phyloP scores from a whole-genome alignment of 768 basidiomycete genomes.

The Agaricus bisporus region DNA sequence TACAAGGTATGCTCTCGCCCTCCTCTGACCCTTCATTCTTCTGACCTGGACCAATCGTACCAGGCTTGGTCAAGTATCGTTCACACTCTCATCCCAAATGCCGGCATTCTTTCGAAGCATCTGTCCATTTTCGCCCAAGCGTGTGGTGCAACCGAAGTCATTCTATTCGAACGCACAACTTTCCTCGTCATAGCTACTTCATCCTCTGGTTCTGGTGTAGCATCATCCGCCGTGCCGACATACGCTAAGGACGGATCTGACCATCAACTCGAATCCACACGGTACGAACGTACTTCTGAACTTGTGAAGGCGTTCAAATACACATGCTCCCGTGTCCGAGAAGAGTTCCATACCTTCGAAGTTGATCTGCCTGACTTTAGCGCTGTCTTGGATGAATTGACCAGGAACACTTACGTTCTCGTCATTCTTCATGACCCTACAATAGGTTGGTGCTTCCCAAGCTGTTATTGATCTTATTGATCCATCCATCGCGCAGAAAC shows the following conservation, averaged over 20 bases:
- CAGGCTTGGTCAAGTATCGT: slow-evolving; percentile 99
- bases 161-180: slow-evolving; percentile 95
- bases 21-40: slow-evolving; percentile 1
- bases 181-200: slow-evolving; percentile 96
- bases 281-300: slow-evolving; percentile 86
- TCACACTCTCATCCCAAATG: slow-evolving; percentile 93
- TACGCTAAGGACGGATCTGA: slow-evolving; percentile 21
- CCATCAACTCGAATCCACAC: slow-evolving; percentile 55
- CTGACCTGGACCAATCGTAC: slow-evolving; percentile 1
- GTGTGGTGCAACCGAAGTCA: slow-evolving; percentile 88
- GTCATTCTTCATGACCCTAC: slow-evolving; percentile 85
- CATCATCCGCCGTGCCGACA: slow-evolving; percentile 21
- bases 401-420: slow-evolving; percentile 88
- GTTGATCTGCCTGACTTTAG: slow-evolving; percentile 84
- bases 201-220: slow-evolving; percentile 33
- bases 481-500: slow-evolving; percentile 50
- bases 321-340: slow-evolving; percentile 77
- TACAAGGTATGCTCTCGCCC: slow-evolving; percentile 62
- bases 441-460: slow-evolving; percentile 51
- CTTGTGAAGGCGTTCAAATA: slow-evolving; percentile 95
- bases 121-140: slow-evolving; percentile 81
- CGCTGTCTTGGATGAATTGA: slow-evolving; percentile 88
- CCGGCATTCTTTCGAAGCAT: slow-evolving; percentile 80
- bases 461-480: neutral
- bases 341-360: slow-evolving; percentile 83